Conservation (phyloP, 305 asterid species). For the Solanum hybrid region DNA sequence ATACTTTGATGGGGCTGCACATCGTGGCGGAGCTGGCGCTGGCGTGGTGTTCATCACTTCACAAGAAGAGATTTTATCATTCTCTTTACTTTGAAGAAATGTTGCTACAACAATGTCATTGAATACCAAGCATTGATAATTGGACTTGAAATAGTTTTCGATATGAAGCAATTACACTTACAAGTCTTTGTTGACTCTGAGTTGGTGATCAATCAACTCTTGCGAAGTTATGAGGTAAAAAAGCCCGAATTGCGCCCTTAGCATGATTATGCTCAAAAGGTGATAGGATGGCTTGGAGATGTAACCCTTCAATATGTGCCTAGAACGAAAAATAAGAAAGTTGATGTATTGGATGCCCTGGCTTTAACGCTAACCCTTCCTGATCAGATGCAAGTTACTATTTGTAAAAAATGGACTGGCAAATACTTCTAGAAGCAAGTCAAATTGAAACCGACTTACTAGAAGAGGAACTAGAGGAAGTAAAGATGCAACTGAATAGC, state of each 20-base stretch:
- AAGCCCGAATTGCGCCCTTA: not conserved
- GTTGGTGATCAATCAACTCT: not conserved
- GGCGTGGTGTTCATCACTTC: not conserved
- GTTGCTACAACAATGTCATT: not conserved
- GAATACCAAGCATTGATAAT: not conserved
- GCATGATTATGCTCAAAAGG: not conserved
- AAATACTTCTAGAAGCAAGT: not conserved
- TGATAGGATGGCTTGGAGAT: not conserved
- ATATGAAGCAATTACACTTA: too few species aligned
- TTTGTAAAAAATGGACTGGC: not conserved
- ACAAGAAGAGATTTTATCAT: not conserved
- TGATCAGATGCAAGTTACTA: not conserved
- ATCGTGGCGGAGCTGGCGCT: not conserved
- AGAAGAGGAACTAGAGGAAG: not conserved
- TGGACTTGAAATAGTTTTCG: not conserved
- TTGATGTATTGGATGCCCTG: not conserved
- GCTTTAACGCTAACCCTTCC: not conserved
- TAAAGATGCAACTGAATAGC: not conserved
- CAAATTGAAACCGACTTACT: not conserved
- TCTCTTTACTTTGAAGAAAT: not conserved
- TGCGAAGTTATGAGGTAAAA: not conserved
- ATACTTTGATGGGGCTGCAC: not conserved
- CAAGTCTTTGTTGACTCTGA: not conserved
- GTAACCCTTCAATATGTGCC: not conserved
- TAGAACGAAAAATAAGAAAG: not conserved